phyloP scores from a whole-genome alignment of 495 filamentous ascomycete genomes.

The Xylaria acuta region DNA sequence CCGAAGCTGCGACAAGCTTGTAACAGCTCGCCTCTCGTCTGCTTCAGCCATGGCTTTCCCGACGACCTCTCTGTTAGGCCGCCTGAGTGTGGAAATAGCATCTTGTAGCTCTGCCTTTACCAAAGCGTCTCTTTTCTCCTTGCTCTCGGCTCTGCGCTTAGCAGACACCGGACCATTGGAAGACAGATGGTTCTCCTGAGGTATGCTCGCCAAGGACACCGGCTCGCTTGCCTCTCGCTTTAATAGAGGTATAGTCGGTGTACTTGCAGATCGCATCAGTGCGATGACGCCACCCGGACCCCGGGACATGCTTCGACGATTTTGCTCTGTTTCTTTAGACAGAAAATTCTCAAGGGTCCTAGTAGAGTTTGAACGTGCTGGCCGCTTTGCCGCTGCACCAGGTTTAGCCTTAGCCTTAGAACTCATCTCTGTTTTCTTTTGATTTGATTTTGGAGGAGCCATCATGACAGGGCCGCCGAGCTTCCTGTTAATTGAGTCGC shows the following conservation, averaged over 20 bases:
- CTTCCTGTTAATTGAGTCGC: constrained; percentile 80
- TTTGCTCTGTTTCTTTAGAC: constrained; percentile 65
- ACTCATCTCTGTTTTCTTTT: constrained; percentile 44
- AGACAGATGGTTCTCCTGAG: constrained; percentile 44
- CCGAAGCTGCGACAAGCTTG: constrained; percentile 45
- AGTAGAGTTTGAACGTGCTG: constrained; percentile 51
- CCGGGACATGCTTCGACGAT: constrained; percentile 57
- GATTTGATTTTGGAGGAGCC: constrained; percentile 64
- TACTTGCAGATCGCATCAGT: constrained; percentile 74
- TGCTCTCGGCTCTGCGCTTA: constrained; percentile 58
- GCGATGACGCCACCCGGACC: constrained; percentile 60
- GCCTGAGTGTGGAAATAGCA: constrained; percentile 83
- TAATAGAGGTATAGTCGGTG: constrained; percentile 58
- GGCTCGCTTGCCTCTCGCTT: constrained; percentile 72
- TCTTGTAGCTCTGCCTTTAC: constrained; percentile 82
- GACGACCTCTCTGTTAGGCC: constrained; percentile 82
- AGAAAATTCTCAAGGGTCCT: constrained; percentile 71
- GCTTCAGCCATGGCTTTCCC: constrained; percentile 74
- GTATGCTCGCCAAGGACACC: constrained; percentile 57
- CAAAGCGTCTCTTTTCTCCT: constrained; percentile 73
- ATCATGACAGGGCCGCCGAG: constrained; percentile 76
- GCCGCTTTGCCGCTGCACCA: constrained; percentile 63
- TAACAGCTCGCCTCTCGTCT: constrained; percentile 63
- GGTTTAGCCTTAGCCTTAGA: constrained; percentile 52
- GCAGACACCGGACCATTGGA: constrained; percentile 8